Conservation (phyloP, 2,329 filamentous ascomycete genomes). For the Nigrograna mackinnonii region DNA sequence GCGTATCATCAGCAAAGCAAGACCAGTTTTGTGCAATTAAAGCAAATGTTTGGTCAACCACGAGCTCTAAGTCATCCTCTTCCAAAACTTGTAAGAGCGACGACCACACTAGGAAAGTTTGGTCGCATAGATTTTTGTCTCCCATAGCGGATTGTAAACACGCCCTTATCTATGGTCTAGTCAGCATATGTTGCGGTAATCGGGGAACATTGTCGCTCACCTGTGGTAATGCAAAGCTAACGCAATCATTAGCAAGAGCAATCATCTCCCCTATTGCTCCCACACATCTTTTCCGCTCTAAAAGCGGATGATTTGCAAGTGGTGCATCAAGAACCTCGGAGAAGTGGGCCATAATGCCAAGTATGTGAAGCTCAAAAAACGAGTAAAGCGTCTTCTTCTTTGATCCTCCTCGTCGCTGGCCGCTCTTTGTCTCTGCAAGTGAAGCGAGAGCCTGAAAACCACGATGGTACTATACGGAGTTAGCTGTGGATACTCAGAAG, state of each 20-base stretch:
- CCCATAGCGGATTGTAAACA: constrained; percentile 84
- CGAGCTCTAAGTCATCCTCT: constrained; percentile 75
- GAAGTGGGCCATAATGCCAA: constrained; percentile 84
- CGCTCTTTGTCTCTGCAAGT: constrained; percentile 55
- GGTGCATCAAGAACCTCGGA: constrained; percentile 76
- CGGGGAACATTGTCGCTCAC: constrained; percentile 56
- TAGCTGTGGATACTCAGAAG: neutral
- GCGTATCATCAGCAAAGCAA: constrained; percentile 64
- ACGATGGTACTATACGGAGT: constrained; percentile 44
- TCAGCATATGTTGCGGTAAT: neutral
- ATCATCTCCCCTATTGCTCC: constrained; percentile 89
- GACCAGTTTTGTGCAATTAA: constrained; percentile 83
- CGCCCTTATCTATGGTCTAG: constrained; percentile 87
- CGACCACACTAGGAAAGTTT: constrained; percentile 83
- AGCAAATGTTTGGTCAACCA: constrained; percentile 89
- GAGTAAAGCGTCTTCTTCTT: constrained; percentile 66
- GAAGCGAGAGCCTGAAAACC: constrained; percentile 52
- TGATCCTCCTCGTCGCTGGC: constrained; percentile 46
- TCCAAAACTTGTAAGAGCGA: constrained; percentile 72
- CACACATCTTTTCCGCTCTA: constrained; percentile 77
- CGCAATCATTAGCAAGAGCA: constrained; percentile 70
- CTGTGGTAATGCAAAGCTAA: constrained; percentile 83
- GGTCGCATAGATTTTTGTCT: constrained; percentile 72
- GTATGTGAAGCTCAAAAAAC: constrained; percentile 81
- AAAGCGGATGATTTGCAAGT: constrained; percentile 54